Conservation (phyloP, 2,329 filamentous ascomycete genomes). For the Pseudogymnoascus sp. region DNA sequence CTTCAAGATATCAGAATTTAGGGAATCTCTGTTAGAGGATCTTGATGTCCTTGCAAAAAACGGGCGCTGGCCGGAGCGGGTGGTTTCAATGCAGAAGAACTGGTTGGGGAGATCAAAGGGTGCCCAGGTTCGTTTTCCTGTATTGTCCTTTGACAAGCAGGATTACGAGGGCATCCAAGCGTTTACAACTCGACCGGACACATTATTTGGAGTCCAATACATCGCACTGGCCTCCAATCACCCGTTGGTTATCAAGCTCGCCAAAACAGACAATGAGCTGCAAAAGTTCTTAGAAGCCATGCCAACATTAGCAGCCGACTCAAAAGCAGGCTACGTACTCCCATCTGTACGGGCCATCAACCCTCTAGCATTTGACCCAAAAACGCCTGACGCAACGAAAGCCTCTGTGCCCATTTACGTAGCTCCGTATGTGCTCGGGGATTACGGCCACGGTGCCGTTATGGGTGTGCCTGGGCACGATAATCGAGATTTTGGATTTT, state of each 20-base stretch:
- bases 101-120: constrained; percentile 80
- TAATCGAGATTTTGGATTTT: constrained; percentile 69
- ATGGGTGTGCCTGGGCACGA: constrained; percentile 93
- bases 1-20: constrained; percentile 72
- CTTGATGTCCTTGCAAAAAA: constrained; percentile 57
- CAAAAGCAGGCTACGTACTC: constrained; percentile 62
- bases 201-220: constrained; percentile 81
- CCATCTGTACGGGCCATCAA: constrained; percentile 55
- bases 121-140: constrained; percentile 62
- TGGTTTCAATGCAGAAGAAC: constrained; percentile 75
- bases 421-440: constrained; percentile 76
- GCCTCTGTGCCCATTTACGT: constrained; percentile 66
- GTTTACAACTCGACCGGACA: constrained; percentile 80
- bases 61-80: constrained; percentile 72
- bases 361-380: constrained; percentile 52
- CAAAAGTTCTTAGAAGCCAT: constrained; percentile 62
- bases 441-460: constrained; percentile 80
- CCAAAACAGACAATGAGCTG: constrained; percentile 52
- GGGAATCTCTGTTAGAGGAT: constrained; percentile 64
- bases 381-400: constrained; percentile 44
- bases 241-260: constrained; percentile 56
- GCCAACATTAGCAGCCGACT: constrained; percentile 45
- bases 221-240: constrained; percentile 70
- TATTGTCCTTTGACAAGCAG: constrained; percentile 39
- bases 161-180: constrained; percentile 53